Percentiles rank a stretch among this genome's conserved stretches.
These are phyloP conservation scores for Trebouxiophyceae sp. DNA, from an alignment of 163 green algal genomes.

Conservation along the genomic window DNA sequence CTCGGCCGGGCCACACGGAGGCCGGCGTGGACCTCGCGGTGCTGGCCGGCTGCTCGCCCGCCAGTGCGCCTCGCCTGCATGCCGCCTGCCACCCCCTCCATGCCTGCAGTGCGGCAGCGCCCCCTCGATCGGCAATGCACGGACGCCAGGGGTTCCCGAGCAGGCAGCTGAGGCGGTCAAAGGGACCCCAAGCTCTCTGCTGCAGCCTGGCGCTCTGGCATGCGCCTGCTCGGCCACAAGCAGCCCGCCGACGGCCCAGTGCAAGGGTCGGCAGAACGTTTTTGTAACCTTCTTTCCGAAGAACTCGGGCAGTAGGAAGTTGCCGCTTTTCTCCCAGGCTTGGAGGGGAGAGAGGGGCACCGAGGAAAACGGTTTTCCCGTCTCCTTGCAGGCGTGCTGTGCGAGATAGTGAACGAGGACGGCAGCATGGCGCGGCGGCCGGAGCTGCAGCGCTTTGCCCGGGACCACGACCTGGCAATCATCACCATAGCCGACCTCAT, in stretches of 20 bases:
- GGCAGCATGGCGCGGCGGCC: slow-evolving; percentile 84
- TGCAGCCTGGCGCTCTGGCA: too few species aligned
- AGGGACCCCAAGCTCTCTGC: too few species aligned
- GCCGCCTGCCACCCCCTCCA: background rate
- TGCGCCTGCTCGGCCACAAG: too few species aligned
- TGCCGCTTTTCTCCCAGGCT: background rate
- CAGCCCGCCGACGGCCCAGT: background rate
- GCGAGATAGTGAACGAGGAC: slow-evolving; percentile 71
- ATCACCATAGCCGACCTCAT: slow-evolving; percentile 96
- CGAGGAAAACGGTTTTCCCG: background rate
- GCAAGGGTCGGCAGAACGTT: background rate
- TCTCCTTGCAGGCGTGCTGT: slow-evolving; percentile 61
- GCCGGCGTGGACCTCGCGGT: slow-evolving; percentile 85
- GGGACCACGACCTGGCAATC: slow-evolving; percentile 67
- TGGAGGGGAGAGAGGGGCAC: background rate
- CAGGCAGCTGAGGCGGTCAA: too few species aligned
- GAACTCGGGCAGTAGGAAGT: background rate
- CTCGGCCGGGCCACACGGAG: slow-evolving; percentile 89
- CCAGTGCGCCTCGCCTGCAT: slow-evolving; percentile 31
- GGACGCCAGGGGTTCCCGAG: too few species aligned
- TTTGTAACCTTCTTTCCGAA: background rate
- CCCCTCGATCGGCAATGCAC: too few species aligned
- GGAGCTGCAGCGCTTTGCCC: slow-evolving; percentile 78
- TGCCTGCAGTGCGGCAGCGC: background rate
- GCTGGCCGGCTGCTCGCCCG: slow-evolving; percentile 75